A percentile compares a stretch with the other conserved stretches of the same genome.
phyloP scores from a whole-genome alignment of 805 yeast species.

The Ogataea methylovora region DNA sequence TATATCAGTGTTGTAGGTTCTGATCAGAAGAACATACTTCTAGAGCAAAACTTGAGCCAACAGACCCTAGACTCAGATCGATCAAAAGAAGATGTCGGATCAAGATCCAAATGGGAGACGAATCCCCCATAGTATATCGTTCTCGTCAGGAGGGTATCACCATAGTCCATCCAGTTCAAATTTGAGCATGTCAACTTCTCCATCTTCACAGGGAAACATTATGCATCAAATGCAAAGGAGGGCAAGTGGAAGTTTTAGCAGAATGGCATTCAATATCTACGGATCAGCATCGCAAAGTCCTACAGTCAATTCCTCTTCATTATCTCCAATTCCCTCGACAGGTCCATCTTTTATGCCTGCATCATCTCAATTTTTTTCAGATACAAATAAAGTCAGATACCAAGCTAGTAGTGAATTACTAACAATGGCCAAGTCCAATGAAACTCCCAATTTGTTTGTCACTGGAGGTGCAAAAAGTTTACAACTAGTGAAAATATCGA shows the following conservation, averaged over 20 bases:
- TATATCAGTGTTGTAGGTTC: too few relatives aligned
- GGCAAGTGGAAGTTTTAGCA: slow-evolving; percentile 32
- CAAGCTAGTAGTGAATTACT: slow-evolving; percentile 27
- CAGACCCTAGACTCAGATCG: too few relatives aligned
- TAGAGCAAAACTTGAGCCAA: too few relatives aligned
- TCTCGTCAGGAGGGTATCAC: not conserved
- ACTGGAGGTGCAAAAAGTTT: slow-evolving; percentile 36
- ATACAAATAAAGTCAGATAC: slow-evolving; percentile 18
- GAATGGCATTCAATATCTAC: slow-evolving; percentile 55
- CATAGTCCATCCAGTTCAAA: not conserved
- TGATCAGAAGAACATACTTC: too few relatives aligned
- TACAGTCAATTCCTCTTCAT: slow-evolving; percentile 3
- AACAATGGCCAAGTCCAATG: slow-evolving; percentile 25
- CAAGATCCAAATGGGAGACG: not conserved
- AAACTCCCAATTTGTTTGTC: slow-evolving; percentile 27
- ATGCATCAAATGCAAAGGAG: slow-evolving; percentile 12
- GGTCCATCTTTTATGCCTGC: slow-evolving; percentile 5
- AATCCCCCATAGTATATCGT: not conserved
- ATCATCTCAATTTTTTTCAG: slow-evolving; percentile 13
- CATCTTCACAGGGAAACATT: slow-evolving; percentile 7
- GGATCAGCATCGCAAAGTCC: slow-evolving; percentile 26
- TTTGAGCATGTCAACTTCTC: slow-evolving; percentile 8
- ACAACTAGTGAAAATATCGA: slow-evolving; percentile 29
- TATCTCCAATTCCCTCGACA: slow-evolving; percentile 2
- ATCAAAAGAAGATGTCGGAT: not conserved